phyloP scores from a whole-genome alignment of 352 stramenopile species.

The Globisporangium emineosum region DNA sequence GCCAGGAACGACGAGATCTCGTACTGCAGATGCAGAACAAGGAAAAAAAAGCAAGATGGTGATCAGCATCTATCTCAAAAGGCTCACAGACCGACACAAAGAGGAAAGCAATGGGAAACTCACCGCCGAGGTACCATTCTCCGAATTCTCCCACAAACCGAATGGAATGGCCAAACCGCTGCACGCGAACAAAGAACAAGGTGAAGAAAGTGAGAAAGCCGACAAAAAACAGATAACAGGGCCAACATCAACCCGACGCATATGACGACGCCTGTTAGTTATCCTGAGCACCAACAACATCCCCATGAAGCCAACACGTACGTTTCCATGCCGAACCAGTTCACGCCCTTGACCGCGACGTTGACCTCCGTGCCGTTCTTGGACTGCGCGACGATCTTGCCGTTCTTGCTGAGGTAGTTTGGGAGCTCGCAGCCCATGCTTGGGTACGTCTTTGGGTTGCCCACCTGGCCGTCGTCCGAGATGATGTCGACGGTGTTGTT shows the following conservation, averaged over 20 bases:
- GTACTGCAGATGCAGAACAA: constrained; percentile 28
- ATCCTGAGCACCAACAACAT: too few species aligned
- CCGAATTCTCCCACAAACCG: constrained; percentile 66
- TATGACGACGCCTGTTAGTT: too few species aligned
- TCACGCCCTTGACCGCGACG: constrained; percentile 59
- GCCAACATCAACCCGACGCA: too few species aligned
- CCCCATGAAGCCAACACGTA: constrained; percentile 7
- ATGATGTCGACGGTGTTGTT: constrained; percentile 24
- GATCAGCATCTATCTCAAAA: not conserved
- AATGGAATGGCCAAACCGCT: constrained; percentile 51
- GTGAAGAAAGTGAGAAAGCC: not conserved
- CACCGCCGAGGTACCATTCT: constrained; percentile 58
- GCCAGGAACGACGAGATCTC: constrained; percentile 58
- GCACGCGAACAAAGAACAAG: not conserved
- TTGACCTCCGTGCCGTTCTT: constrained; percentile 52
- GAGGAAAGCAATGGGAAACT: not conserved
- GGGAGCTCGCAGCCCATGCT: constrained; percentile 24
- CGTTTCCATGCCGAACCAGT: constrained; percentile 82
- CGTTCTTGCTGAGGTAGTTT: constrained; percentile 31
- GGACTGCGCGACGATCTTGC: constrained; percentile 19
- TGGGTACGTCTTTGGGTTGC: constrained; percentile 52
- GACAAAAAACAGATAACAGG: not conserved
- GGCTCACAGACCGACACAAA: not conserved
- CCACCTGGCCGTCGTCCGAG: constrained; percentile 44
- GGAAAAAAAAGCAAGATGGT: not conserved